phyloP scores from a whole-genome alignment of 2,329 filamentous ascomycete genomes.

The Davidsoniella eucalypti region DNA sequence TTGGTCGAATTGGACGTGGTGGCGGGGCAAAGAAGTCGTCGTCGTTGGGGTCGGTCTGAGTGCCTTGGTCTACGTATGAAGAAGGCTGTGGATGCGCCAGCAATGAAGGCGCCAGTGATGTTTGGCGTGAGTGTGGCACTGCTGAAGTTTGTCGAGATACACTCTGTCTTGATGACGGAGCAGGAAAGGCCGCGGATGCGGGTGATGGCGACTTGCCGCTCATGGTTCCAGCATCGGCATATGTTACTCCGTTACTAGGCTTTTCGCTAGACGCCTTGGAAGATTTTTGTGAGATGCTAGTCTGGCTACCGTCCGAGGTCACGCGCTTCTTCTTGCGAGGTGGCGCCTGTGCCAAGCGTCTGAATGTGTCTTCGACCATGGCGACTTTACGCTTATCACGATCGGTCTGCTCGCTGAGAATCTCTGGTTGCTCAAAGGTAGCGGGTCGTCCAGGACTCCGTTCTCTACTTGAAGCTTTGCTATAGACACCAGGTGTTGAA shows the following conservation, averaged over 20 bases:
- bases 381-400: constrained; percentile 51
- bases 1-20: constrained; percentile 22
- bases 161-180: constrained; percentile 17
- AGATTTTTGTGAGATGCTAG: constrained; percentile 16
- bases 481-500: constrained; percentile 34
- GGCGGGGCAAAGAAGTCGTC: constrained; percentile 35
- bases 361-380: constrained; percentile 47
- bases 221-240: constrained; percentile 37
- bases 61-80: constrained; percentile 32
- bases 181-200: constrained; percentile 20
- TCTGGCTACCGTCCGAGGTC: constrained; percentile 32
- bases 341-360: constrained; percentile 42
- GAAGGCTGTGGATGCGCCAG: background rate
- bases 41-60: constrained; percentile 39
- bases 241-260: constrained; percentile 19
- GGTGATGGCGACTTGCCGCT: constrained; percentile 39
- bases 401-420: constrained; percentile 47
- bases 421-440: constrained; percentile 41
- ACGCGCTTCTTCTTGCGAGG: constrained; percentile 46
- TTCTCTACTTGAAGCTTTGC: constrained; percentile 51
- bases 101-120: constrained; percentile 3
- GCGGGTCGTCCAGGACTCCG: constrained; percentile 41
- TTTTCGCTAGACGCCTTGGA: constrained; percentile 2
- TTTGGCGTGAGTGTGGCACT: constrained; percentile 19
- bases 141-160: constrained; percentile 25